Conservation (phyloP, 1,284 basidiomycete species). For the Microbotryum silenes-acaulis region DNA sequence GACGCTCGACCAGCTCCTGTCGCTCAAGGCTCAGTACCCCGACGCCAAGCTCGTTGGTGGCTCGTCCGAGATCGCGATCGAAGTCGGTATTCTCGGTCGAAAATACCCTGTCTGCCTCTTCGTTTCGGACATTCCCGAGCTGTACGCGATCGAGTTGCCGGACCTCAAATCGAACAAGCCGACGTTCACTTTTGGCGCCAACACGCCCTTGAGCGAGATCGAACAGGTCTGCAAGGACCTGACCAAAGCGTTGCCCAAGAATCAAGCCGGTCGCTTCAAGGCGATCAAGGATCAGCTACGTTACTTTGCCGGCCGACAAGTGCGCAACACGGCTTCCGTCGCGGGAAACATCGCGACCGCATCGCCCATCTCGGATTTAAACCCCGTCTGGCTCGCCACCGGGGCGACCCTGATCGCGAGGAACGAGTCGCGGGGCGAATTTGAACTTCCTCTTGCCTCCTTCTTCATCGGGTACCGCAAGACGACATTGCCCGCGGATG, state of each 20-base stretch:
- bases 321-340: constrained; percentile 40
- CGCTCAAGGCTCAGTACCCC: constrained; percentile 18
- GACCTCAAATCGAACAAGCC: constrained; percentile 7
- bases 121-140: constrained; percentile 34
- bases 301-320: constrained; percentile 41
- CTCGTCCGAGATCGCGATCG: constrained; percentile 28
- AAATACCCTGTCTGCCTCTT: constrained; percentile 23
- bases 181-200: constrained; percentile 37
- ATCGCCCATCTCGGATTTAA: constrained; percentile 41
- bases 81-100: constrained; percentile 35
- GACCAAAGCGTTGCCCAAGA: constrained; percentile 13
- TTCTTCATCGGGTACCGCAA: constrained; percentile 41
- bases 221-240: constrained; percentile 29
- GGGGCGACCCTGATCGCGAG: constrained; percentile 31
- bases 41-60: constrained; percentile 30
- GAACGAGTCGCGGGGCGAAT: constrained; percentile 18
- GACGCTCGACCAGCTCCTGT: constrained; percentile 26
- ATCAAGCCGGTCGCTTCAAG: constrained; percentile 18
- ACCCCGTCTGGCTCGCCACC: constrained; percentile 42
- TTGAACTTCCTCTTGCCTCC: constrained; percentile 26
- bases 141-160: constrained; percentile 13
- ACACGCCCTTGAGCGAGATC: constrained; percentile 33
- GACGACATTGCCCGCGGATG: constrained; percentile 38
- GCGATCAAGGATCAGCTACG: constrained; percentile 32
- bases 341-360: constrained; percentile 43